phyloP scores from a whole-genome alignment of 139 green algal genomes.

The Chlorella sp. region DNA sequence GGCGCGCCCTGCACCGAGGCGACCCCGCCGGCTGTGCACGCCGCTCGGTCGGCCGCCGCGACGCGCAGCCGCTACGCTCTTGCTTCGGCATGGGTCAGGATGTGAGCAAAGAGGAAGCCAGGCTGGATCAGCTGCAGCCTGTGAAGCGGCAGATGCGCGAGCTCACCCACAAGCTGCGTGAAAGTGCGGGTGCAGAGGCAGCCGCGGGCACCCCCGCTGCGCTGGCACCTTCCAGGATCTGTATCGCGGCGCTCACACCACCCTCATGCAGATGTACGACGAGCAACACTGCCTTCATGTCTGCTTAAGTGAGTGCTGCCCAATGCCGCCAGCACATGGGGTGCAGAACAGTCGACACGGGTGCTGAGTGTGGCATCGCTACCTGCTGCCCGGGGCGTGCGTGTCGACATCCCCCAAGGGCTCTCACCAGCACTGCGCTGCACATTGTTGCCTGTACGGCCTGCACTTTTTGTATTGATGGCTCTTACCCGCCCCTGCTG shows the following conservation, averaged over 20 bases:
- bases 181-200: background rate
- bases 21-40: too few species aligned
- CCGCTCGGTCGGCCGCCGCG: too few species aligned
- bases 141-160: background rate
- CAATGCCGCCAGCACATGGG: too few species aligned
- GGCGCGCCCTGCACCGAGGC: background rate
- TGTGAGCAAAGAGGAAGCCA: background rate
- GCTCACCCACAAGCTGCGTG: background rate
- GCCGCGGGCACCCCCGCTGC: background rate
- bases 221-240: background rate
- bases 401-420: background rate
- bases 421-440: background rate
- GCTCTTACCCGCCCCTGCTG: background rate
- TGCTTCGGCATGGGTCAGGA: background rate
- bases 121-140: background rate
- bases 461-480: background rate
- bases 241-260: background rate
- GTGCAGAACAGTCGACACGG: background rate
- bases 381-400: too few species aligned
- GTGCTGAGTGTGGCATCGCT: background rate
- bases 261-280: background rate
- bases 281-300: background rate
- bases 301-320: background rate
- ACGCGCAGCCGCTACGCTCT: background rate
- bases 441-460: background rate